A percentile compares a stretch with the other conserved stretches of the same genome.
These are phyloP conservation scores for Aegilops speltoides DNA, from an alignment of 176 grass and related monocot genomes.

Conservation along the genomic window DNA sequence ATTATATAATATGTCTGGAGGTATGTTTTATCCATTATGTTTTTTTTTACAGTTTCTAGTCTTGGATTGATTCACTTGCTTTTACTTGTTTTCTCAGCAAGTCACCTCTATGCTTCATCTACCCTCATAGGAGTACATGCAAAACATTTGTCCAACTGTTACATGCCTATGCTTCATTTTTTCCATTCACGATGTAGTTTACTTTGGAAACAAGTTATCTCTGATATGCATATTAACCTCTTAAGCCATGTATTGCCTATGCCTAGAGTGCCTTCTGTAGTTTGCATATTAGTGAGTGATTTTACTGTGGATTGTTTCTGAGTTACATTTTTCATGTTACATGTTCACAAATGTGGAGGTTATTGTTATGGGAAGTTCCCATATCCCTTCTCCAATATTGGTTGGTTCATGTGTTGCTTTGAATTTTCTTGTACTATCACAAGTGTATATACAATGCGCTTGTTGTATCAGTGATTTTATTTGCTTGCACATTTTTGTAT, in stretches of 20 bases:
- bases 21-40: constrained; percentile 43
- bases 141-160: not conserved
- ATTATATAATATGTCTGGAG: constrained; percentile 99
- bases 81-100: constrained; percentile 15
- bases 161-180: not conserved
- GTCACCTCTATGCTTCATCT: constrained; percentile 2
- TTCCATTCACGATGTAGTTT: not conserved
- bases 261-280: not conserved
- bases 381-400: not conserved
- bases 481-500: not conserved
- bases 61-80: constrained; percentile 21
- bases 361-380: not conserved
- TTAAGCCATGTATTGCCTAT: not conserved
- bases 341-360: not conserved
- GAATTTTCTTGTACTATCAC: not conserved
- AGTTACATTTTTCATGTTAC: not conserved
- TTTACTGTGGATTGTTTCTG: constrained; percentile 10
- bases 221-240: constrained; percentile 7
- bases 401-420: not conserved
- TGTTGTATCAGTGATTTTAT: not conserved
- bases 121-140: not conserved
- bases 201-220: not conserved
- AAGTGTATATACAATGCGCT: not conserved
- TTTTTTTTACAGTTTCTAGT: constrained; percentile 8
- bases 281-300: constrained; percentile 13